Evolutionary conservation across 129 eudicot genomes (phyloP).

Genomic region (Artemisia argyi): DNA sequence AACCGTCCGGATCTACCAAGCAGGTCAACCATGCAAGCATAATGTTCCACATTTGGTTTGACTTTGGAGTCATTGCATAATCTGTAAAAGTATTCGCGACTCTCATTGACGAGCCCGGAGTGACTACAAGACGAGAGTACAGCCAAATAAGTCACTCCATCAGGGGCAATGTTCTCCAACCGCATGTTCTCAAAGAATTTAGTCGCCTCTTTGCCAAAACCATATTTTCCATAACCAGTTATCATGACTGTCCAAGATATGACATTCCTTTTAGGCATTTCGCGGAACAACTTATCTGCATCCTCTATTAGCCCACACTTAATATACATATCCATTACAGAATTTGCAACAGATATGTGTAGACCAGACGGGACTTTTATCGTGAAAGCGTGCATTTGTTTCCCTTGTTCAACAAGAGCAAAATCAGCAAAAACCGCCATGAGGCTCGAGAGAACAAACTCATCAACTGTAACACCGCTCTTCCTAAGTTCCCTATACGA

Average conservation of each 20-base stretch:
- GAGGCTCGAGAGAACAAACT: conserved; percentile 61
- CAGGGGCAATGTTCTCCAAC: conserved; percentile 46
- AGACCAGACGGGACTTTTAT: conserved; percentile 50
- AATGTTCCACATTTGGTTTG: conserved; percentile 62
- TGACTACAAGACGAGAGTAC: conserved; percentile 86
- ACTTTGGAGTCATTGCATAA: conserved; percentile 40
- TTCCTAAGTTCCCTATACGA: conserved; percentile 59
- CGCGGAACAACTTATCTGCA: conserved; percentile 49
- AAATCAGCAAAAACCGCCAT: conserved; percentile 81
- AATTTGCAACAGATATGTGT: conserved; percentile 58
- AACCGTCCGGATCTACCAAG: conserved; percentile 78
- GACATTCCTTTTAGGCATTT: conserved; percentile 51
- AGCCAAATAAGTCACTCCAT: conserved; percentile 71
- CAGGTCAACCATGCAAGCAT: conserved; percentile 84
- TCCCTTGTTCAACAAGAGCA: conserved; percentile 77
- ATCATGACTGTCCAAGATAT: conserved; percentile 71
- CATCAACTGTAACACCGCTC: conserved; percentile 46
- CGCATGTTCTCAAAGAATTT: conserved; percentile 50
- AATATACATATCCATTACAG: conserved; percentile 71
- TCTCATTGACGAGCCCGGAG: conserved; percentile 59
- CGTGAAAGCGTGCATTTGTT: conserved; percentile 65
- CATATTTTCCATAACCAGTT: conserved; percentile 76
- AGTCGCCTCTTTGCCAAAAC: conserved; percentile 62
- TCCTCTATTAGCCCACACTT: conserved; percentile 77
- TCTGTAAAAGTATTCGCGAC: conserved; percentile 56